A percentile compares a stretch with the other conserved stretches of the same genome.
Conservation (phyloP, 1,284 basidiomycete species). For the Termitomyces sp. region DNA sequence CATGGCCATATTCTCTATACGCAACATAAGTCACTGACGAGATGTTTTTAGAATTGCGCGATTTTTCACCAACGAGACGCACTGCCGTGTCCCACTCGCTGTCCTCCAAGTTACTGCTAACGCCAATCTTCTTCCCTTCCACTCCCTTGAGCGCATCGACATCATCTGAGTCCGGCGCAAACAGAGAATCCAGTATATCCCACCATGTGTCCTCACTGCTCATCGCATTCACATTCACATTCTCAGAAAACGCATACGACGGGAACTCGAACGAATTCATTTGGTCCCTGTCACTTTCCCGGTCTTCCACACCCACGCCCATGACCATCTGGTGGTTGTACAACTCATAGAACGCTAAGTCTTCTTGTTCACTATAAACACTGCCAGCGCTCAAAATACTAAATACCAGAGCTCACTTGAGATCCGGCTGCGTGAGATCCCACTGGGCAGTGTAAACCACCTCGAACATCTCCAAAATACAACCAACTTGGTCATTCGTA, state of each 20-base stretch:
- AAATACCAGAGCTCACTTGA: neutral
- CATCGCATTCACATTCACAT: neutral
- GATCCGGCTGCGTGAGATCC: neutral
- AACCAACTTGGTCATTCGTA: neutral
- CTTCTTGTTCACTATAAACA: neutral
- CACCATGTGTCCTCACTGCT: neutral
- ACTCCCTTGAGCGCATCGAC: neutral
- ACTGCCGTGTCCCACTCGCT: neutral
- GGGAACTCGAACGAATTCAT: neutral
- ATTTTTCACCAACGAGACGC: neutral
- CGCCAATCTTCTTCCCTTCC: neutral
- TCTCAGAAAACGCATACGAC: neutral
- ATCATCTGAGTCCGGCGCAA: neutral
- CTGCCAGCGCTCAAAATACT: neutral
- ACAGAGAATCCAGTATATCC: neutral
- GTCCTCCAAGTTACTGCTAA: neutral
- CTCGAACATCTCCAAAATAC: too few relatives aligned
- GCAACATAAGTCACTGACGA: neutral
- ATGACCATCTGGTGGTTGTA: neutral
- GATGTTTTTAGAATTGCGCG: neutral
- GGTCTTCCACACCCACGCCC: neutral
- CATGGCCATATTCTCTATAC: neutral
- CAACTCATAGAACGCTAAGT: neutral
- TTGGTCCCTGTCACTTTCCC: neutral
- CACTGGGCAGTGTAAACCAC: neutral